Base-by-base conservation (phyloP, 208 protist species). In the Crithidia acanthocephali region DNA sequence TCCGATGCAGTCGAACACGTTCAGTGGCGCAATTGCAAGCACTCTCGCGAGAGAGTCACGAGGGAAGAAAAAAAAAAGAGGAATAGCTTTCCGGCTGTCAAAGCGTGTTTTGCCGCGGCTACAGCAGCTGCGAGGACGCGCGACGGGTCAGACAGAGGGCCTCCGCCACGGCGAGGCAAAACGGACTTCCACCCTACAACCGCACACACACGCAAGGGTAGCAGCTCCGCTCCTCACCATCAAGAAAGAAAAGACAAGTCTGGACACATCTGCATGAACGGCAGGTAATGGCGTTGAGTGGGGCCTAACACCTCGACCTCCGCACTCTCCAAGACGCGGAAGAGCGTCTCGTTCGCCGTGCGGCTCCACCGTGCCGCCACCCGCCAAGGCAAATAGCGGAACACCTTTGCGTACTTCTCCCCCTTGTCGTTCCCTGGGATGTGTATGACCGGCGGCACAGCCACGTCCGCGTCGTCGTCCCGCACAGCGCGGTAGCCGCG, bases 401-500 rank as follows among this genome's bases (percentile, higher is more conserved):
- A 20, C 5, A 65, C 47, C 59, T 65, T 53, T 16, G 59, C 59
- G 59, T 65, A 65, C 59, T 65, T 65, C 28, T 65, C 44, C 10
- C 40, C 42, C 27, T 65, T 65, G 25, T 65, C 59, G 44, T 65
- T 53, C 10, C 59, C 59, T 7, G 59, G 59, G 16, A 65, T 65
- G 44, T 65, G 59, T 44, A 65, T 44, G 18, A 65, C 44, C 44
- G 59, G 59, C 44, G 59, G 6, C 25, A 48, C 44, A 1, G 59
- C 44, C 27, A 65, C 59, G 15, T 65, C 59, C 27, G 59, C 59
- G 59, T 65, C 59, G 42, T 65, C 59, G 59, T 65, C 59, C 22
- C 59, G 59, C 44, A 65, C 3, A 16, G 25, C 59, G 9, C 18
- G 40, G 28, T 65, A 65, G 25, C 59, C 59, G 28, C 59, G 59